Conservation (phyloP, 805 yeast genomes). For the Yarrowia deformans region DNA sequence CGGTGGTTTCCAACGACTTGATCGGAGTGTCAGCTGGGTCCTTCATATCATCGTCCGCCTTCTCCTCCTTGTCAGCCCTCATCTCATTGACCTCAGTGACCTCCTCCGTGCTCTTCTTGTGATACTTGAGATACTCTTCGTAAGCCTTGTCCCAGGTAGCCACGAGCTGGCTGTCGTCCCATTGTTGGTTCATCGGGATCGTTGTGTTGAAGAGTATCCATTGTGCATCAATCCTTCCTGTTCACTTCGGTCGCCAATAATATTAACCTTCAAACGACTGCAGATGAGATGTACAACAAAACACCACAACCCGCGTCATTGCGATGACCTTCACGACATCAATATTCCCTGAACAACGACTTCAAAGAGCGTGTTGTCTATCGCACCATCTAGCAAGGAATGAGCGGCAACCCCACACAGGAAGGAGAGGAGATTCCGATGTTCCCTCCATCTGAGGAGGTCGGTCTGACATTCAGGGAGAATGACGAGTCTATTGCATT, state of each 20-base stretch:
- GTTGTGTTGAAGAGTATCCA: not conserved
- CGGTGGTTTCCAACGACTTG: not conserved
- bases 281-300: not conserved
- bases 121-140: conserved; percentile 45
- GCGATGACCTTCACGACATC: not conserved
- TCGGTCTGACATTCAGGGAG: not conserved
- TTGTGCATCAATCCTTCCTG: not conserved
- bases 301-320: not conserved
- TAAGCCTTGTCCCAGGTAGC: conserved; percentile 44
- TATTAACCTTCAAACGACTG: not conserved
- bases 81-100: conserved; percentile 11
- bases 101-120: conserved; percentile 26
- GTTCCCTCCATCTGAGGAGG: conserved; percentile 15
- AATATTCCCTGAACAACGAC: not conserved
- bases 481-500: not conserved
- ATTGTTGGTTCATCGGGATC: conserved; percentile 43
- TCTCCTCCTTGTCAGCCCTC: conserved; percentile 17
- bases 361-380: not conserved
- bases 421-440: not conserved
- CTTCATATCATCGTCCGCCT: conserved; percentile 1
- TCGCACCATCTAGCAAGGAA: not conserved
- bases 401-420: not conserved
- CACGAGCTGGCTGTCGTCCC: conserved; percentile 46
- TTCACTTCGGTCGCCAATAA: not conserved
- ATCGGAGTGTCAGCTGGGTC: not conserved